Percentiles rank a stretch among this genome's conserved stretches.
These are phyloP conservation scores for Skeletonema tropicum DNA, from an alignment of 108 stramenopile genomes.

Conservation along the genomic window DNA sequence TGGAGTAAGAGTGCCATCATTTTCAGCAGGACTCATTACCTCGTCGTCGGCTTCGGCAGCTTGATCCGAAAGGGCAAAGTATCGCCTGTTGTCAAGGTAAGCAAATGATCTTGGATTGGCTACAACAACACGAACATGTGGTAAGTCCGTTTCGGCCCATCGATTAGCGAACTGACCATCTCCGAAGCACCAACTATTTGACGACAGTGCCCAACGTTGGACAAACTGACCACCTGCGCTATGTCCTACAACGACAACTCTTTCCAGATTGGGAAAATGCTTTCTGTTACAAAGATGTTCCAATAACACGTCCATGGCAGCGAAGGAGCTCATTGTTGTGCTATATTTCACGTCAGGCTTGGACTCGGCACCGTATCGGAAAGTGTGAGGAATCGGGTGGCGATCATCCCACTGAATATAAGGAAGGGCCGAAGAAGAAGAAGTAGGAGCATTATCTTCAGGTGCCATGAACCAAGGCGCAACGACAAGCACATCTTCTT, in stretches of 20 bases:
- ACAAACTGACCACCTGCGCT: conserved; percentile 83
- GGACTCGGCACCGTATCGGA: conserved; percentile 84
- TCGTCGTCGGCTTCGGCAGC: conserved; percentile 7
- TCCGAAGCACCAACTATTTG: conserved; percentile 55
- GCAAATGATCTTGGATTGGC: conserved; percentile 85
- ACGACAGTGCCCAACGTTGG: conserved; percentile 84
- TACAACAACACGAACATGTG: conserved; percentile 58
- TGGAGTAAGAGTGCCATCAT: conserved; percentile 5
- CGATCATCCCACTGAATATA: conserved; percentile 66
- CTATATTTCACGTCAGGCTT: neutral
- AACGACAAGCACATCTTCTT: conserved; percentile 50
- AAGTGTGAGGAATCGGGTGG: conserved; percentile 63
- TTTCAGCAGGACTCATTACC: conserved; percentile 11
- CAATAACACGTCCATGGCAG: conserved; percentile 66
- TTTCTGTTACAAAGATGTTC: conserved; percentile 46
- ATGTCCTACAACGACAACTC: conserved; percentile 77
- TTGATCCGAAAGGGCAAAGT: conserved; percentile 13
- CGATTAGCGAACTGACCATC: conserved; percentile 19
- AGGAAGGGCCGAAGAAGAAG: conserved; percentile 22
- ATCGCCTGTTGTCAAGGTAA: conserved; percentile 72
- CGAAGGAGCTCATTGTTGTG: conserved; percentile 69
- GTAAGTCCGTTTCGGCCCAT: neutral
- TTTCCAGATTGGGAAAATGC: conserved; percentile 57
- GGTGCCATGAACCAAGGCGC: conserved; percentile 77
- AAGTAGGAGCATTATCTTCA: conserved; percentile 31